These are phyloP conservation scores for Plectranthus barbatus DNA, from an alignment of 257 asterid species.

Conservation along the genomic window DNA sequence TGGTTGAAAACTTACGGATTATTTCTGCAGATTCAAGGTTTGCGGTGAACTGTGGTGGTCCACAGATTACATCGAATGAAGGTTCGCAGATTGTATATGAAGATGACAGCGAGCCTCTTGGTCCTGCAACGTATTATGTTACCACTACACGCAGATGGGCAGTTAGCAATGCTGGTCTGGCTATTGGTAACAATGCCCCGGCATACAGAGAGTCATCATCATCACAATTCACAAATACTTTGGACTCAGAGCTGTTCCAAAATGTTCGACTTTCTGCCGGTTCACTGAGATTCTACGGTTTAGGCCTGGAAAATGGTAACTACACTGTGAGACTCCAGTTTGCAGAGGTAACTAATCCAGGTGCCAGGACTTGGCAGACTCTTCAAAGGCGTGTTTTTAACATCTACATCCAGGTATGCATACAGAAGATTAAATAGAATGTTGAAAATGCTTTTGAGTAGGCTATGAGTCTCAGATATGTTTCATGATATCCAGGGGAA, in stretches of 20 bases:
- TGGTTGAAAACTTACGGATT: not conserved
- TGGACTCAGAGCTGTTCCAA: constrained; percentile 57
- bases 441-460: not conserved
- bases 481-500: constrained; percentile 36
- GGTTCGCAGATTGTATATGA: constrained; percentile 36
- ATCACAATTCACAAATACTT: constrained; percentile 45
- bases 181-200: constrained; percentile 24
- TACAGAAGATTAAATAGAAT: too few species aligned
- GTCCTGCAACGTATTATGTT: constrained; percentile 59
- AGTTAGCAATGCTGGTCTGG: constrained; percentile 66
- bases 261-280: constrained; percentile 65
- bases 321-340: constrained; percentile 65
- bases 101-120: constrained; percentile 43
- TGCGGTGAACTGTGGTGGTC: constrained; percentile 77
- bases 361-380: constrained; percentile 42
- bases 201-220: constrained; percentile 19
- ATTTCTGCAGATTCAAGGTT: constrained; percentile 48
- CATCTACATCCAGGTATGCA: constrained; percentile 67
- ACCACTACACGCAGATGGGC: constrained; percentile 50
- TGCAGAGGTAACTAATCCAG: constrained; percentile 43
- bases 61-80: constrained; percentile 28
- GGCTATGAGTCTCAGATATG: too few species aligned
- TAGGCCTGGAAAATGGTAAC: constrained; percentile 73
- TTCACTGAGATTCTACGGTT: constrained; percentile 74
- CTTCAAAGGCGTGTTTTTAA: constrained; percentile 73